These are phyloP conservation scores for Apium graveolens DNA, from an alignment of 129 eudicot genomes.

Conservation along the genomic window DNA sequence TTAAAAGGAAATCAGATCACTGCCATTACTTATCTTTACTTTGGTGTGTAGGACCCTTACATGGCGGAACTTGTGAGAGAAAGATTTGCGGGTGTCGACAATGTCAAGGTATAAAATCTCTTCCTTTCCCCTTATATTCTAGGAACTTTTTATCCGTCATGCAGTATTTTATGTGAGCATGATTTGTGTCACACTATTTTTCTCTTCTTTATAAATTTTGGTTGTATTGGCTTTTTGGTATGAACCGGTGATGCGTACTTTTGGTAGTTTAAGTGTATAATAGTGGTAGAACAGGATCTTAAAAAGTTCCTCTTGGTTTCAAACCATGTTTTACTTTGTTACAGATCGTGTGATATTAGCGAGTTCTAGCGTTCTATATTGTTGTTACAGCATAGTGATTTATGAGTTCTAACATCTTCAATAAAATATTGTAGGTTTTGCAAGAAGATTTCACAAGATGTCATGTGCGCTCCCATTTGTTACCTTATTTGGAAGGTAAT, in stretches of 20 bases:
- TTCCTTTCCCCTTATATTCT: neutral
- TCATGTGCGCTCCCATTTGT: constrained; percentile 64
- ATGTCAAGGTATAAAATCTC: constrained; percentile 44
- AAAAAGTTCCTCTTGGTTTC: neutral
- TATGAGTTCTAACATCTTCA: neutral
- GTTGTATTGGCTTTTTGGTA: neutral
- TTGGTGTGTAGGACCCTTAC: constrained; percentile 59
- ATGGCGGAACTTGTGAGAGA: constrained; percentile 89
- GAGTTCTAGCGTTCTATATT: neutral
- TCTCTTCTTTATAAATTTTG: neutral
- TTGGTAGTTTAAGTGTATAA: neutral
- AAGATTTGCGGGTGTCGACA: constrained; percentile 52
- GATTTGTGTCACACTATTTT: neutral
- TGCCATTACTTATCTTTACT: neutral
- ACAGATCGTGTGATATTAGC: neutral
- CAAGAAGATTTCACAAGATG: constrained; percentile 85
- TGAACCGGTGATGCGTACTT: neutral
- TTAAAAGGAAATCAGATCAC: neutral
- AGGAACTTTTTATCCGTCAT: neutral
- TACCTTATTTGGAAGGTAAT: constrained; percentile 36
- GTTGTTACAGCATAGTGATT: neutral
- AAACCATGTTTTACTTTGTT: neutral
- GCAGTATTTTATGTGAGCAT: neutral
- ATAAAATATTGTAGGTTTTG: constrained; percentile 48
- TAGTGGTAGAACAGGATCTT: too few relatives aligned